Conservation (phyloP, 805 yeast species). For the Scheffersomyces ergatensis region DNA sequence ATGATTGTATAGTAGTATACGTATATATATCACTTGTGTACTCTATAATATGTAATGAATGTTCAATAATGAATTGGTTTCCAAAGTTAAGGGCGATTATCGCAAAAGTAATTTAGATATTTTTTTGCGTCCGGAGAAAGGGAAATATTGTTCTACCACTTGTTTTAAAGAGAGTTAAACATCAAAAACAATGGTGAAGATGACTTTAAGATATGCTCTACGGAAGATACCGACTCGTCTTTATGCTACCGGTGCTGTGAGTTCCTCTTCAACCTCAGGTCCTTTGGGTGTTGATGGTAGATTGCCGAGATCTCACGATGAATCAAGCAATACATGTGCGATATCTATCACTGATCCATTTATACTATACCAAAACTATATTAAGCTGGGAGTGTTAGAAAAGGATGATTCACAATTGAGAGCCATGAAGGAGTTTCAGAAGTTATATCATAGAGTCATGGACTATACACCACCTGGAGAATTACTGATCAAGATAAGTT, state of each 20-base stretch:
- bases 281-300: conserved; percentile 34
- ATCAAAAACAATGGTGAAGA: no score
- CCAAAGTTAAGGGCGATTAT: not conserved
- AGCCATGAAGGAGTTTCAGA: conserved; percentile 61
- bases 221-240: no score
- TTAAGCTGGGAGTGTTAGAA: conserved; percentile 48
- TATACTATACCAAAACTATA: conserved; percentile 51
- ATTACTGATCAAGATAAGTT: conserved; percentile 41
- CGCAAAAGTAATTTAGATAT: not conserved
- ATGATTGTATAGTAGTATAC: no score
- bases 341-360: conserved; percentile 63
- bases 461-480: conserved; percentile 59
- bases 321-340: conserved; percentile 1
- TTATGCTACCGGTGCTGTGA: not conserved
- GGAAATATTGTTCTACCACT: no score
- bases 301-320: conserved; percentile 16
- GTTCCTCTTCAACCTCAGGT: not conserved
- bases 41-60: not conserved
- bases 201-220: no score
- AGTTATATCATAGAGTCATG: conserved; percentile 52
- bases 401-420: conserved; percentile 62
- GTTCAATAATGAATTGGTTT: not conserved
- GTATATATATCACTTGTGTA: no score
- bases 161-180: no score
- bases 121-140: not conserved